These are phyloP conservation scores for Orbilia oligospora DNA, from an alignment of 2,329 filamentous ascomycete species.

Conservation along the genomic window DNA sequence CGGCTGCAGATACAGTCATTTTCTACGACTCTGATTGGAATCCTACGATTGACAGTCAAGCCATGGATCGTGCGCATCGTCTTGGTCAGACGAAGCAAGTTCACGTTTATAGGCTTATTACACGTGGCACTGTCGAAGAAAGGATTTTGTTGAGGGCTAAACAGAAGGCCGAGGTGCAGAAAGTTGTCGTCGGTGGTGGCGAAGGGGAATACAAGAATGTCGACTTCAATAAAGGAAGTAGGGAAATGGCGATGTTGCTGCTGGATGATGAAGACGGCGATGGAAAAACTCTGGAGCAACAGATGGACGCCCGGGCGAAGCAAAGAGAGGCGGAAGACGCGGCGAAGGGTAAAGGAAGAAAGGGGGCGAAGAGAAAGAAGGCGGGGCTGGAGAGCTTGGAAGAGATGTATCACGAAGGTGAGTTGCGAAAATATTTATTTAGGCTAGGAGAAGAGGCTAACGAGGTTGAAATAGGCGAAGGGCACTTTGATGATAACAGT, in stretches of 20 bases:
- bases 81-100: constrained; percentile 93
- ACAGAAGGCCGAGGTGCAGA: constrained; percentile 98
- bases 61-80: constrained; percentile 98
- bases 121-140: constrained; percentile 95
- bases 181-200: constrained; percentile 93
- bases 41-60: constrained; percentile 97
- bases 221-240: constrained; percentile 91
- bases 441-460: not conserved
- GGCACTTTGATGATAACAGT: constrained; percentile 89
- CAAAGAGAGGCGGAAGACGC: constrained; percentile 72
- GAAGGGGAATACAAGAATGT: constrained; percentile 77
- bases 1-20: constrained; percentile 96
- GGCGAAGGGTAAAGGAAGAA: constrained; percentile 69
- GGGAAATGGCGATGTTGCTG: constrained; percentile 99
- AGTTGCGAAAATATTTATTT: constrained; percentile 67
- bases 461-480: constrained; percentile 78
- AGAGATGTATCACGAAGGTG: constrained; percentile 99
- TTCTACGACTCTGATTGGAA: constrained; percentile 99
- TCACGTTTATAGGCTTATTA: constrained; percentile 97
- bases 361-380: constrained; percentile 76
- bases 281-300: constrained; percentile 70
- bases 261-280: constrained; percentile 93
- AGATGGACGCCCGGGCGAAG: constrained; percentile 61
- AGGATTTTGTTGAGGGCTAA: constrained; percentile 95
- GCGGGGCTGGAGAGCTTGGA: constrained; percentile 72